phyloP scores from a whole-genome alignment of 805 yeast genomes.

The Candida khao-thaluensis region DNA sequence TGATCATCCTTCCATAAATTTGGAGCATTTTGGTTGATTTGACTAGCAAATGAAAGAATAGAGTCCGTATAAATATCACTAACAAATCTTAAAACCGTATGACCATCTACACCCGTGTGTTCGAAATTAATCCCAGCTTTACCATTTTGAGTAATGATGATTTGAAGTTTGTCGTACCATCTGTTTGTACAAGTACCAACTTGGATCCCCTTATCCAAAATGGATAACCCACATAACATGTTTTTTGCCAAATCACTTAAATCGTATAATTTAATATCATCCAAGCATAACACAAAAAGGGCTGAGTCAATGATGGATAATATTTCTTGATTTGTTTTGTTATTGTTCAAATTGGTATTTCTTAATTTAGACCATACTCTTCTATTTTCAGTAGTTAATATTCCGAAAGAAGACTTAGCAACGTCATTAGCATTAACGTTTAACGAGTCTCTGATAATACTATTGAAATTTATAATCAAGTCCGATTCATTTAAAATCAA shows the following conservation, averaged over 20 bases:
- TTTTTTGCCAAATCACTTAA: constrained; percentile 71
- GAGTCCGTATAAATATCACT: constrained; percentile 91
- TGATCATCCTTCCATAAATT: constrained; percentile 54
- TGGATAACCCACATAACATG: constrained; percentile 83
- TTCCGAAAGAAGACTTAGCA: constrained; percentile 81
- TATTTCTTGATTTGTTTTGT: constrained; percentile 63
- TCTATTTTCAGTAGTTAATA: constrained; percentile 86
- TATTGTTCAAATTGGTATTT: constrained; percentile 43
- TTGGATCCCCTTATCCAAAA: constrained; percentile 80
- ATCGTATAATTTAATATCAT: constrained; percentile 66
- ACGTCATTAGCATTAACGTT: constrained; percentile 52
- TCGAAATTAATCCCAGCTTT: constrained; percentile 93
- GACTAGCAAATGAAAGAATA: constrained; percentile 78
- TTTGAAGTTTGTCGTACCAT: constrained; percentile 91
- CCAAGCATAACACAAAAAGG: constrained; percentile 78
- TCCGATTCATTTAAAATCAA: constrained; percentile 74
- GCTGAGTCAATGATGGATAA: constrained; percentile 77
- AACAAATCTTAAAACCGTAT: constrained; percentile 84
- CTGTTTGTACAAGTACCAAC: constrained; percentile 92
- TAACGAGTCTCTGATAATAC: constrained; percentile 73
- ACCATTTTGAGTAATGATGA: constrained; percentile 83
- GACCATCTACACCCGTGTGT: constrained; percentile 95
- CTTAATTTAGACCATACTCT: constrained; percentile 83
- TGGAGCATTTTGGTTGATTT: constrained; percentile 75
- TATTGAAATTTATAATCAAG: constrained; percentile 68